phyloP scores from a whole-genome alignment of 768 basidiomycete species.

The Serendipita vermifera region DNA sequence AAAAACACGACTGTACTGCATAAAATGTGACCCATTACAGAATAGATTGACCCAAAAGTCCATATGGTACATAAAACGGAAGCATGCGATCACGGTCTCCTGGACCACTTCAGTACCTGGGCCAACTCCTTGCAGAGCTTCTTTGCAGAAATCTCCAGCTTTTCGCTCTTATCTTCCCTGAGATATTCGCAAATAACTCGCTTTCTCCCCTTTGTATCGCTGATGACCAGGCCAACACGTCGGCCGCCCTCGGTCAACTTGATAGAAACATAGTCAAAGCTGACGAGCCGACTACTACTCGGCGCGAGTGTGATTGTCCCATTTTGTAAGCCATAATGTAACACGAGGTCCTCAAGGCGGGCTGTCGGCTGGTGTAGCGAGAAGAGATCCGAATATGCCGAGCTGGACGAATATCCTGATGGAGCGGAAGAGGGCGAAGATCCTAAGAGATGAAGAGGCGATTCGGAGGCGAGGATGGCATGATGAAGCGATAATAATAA shows the following conservation, averaged over 20 bases:
- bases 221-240: not conserved
- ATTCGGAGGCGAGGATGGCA: slow-evolving; percentile 64
- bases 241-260: not conserved
- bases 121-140: slow-evolving; percentile 5
- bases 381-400: not conserved
- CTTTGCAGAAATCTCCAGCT: slow-evolving; percentile 7
- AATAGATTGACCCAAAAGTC: too few species aligned
- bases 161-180: not conserved
- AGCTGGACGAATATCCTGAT: not conserved
- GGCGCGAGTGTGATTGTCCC: not conserved
- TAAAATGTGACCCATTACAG: too few species aligned
- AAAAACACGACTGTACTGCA: too few species aligned
- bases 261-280: not conserved
- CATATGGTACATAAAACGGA: too few species aligned
- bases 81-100: not conserved
- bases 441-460: slow-evolving; percentile 45
- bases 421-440: slow-evolving; percentile 1
- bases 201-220: not conserved
- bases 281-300: not conserved
- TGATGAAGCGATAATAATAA: slow-evolving; percentile 68
- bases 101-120: not conserved
- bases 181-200: not conserved
- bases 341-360: slow-evolving; percentile 1
- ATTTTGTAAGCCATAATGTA: not conserved
- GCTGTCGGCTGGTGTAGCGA: not conserved